Base-by-base conservation (phyloP, 2,329 filamentous ascomycete species). In the Purpureocillium takamizusanense region DNA sequence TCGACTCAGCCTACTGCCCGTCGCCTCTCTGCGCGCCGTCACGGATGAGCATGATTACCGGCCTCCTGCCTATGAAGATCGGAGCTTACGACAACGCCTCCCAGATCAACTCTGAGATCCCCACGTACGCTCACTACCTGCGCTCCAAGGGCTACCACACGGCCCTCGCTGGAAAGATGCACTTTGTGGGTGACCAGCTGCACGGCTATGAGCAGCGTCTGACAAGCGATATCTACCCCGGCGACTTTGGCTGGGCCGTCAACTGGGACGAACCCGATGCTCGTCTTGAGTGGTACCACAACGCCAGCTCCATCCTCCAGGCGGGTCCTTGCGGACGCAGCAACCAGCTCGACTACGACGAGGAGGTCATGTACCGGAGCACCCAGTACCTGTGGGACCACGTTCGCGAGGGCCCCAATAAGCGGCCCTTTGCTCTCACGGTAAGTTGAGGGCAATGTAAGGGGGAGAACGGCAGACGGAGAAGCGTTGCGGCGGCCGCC, bases 161-260 rank as follows among this genome's bases (percentile, higher is more conserved):
- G 11, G 85, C 83, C 6, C 70, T 95, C 50, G 87, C 89, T 5
- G 89, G 89, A 45, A 95, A 95, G 73, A 95, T 95, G 89, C 89
- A 95, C 64, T 95, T 95, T 58, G 84, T 94, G 39, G 89, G 89
- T 27, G 89, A 95, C 57, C 89, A 95, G 65, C 72, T 95, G 42
- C 89, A 95, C 58, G 89, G 89, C 23, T 95, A 94, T 54, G 89
- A 95, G 67, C 83, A 86, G 53, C 79, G 89, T 41, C 72, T 95
- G 53, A 95, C 89, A n/a, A 86, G 83, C 49, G 89, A 95, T 60
- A 95, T 95, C 56, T 95, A 95, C 61, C 89, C 89, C 1, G 89
- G 83, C 41, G 89, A 95, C 56, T 88, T 92, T 55, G 89, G 89
- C 46, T 95, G 89, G 89, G 82, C 83, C 11, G 89, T 95, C 46